Evolutionary conservation across 768 basidiomycete species (phyloP).

Genomic region (Xerocomus spinulosus): DNA sequence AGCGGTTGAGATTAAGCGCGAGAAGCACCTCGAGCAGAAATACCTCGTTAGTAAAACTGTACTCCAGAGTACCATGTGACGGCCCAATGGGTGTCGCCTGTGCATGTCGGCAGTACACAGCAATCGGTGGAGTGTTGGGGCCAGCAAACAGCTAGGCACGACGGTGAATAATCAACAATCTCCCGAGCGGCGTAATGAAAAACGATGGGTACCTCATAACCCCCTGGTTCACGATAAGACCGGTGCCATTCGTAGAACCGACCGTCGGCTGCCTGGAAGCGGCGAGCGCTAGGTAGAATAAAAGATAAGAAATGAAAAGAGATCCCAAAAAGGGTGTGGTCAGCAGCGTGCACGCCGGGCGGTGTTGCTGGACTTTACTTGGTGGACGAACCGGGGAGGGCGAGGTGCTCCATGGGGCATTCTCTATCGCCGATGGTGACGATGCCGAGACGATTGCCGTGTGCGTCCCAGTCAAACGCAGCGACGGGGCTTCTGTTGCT

Average conservation of each 20-base stretch:
- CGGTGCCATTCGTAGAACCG: conserved; percentile 65
- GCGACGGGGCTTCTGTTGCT: conserved; percentile 50
- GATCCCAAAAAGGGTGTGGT: background rate
- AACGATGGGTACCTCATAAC: conserved; percentile 55
- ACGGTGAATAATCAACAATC: conserved; percentile 3
- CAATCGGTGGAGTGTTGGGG: conserved; percentile 46
- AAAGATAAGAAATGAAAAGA: background rate
- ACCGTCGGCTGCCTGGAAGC: conserved; percentile 54
- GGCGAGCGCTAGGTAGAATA: conserved; percentile 44
- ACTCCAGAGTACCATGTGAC: conserved; percentile 58
- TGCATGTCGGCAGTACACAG: conserved; percentile 50
- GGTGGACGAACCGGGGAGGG: conserved; percentile 46
- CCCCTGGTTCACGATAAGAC: conserved; percentile 40
- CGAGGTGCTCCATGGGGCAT: conserved; percentile 59
- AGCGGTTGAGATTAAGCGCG: conserved; percentile 67
- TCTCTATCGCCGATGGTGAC: conserved; percentile 51
- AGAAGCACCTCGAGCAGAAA: conserved; percentile 62
- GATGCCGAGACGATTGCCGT: conserved; percentile 33
- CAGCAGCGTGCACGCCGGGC: background rate
- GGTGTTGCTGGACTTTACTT: conserved; percentile 34
- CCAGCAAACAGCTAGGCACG: conserved; percentile 43
- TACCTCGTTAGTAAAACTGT: conserved; percentile 55
- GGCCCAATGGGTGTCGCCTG: conserved; percentile 58
- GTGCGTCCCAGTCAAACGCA: conserved; percentile 44
- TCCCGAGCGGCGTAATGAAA: background rate